phyloP scores from a whole-genome alignment of 192 early-diverging fungal genomes.

The Obelidium mucronatum region DNA sequence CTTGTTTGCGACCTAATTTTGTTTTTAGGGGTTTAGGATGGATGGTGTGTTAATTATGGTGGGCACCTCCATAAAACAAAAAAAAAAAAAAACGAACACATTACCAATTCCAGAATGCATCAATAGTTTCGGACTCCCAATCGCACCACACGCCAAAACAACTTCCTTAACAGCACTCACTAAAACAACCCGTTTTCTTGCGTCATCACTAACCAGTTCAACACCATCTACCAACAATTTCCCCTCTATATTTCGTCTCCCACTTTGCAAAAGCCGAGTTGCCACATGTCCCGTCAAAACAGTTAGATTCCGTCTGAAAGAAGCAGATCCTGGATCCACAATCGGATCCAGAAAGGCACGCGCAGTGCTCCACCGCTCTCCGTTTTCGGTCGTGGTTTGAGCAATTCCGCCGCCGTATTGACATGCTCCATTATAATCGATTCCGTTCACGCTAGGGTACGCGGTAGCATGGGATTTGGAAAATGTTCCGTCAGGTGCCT shows the following conservation, averaged over 20 bases:
- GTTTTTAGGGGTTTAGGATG: background rate
- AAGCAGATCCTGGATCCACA: background rate
- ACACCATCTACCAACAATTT: background rate
- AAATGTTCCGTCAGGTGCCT: background rate
- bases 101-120: slow-evolving; percentile 32
- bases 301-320: slow-evolving; percentile 17
- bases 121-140: slow-evolving; percentile 23
- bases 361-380: slow-evolving; percentile 4
- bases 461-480: background rate
- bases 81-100: too few relatives aligned
- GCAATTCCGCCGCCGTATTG: background rate
- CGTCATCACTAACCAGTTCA: background rate
- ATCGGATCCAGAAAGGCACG: slow-evolving; percentile 15
- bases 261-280: background rate
- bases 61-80: background rate
- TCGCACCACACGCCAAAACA: slow-evolving; percentile 19
- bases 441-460: background rate
- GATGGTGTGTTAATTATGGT: background rate
- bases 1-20: slow-evolving; percentile 21
- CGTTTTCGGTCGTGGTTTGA: background rate
- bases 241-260: background rate
- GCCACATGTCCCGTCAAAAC: slow-evolving; percentile 10
- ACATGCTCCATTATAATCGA: slow-evolving; percentile 17
- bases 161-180: slow-evolving; percentile 29
- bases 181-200: background rate